Evolutionary conservation across 1,284 basidiomycete species (phyloP).

Genomic region (Schizophyllum commune): DNA sequence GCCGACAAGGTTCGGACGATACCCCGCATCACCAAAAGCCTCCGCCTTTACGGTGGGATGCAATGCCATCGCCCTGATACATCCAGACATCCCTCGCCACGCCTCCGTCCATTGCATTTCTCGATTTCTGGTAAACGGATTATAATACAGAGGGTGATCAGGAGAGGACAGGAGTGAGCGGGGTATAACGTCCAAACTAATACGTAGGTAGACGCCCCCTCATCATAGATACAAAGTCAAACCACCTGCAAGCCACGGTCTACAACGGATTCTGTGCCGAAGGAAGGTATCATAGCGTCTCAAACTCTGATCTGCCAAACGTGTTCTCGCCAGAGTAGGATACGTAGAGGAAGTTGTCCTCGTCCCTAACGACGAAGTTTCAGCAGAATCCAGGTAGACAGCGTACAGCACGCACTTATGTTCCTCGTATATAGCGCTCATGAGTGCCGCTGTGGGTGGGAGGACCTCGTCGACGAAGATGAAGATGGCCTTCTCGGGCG

Average conservation of each 20-base stretch:
- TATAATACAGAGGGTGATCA: not conserved
- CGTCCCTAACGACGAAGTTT: conserved; percentile 55
- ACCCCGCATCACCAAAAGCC: not conserved
- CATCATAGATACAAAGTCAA: not conserved
- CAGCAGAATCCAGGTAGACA: conserved; percentile 10
- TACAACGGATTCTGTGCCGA: not conserved
- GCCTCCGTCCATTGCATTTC: not conserved
- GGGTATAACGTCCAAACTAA: not conserved
- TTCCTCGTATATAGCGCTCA: conserved; percentile 99
- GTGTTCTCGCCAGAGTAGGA: conserved; percentile 98
- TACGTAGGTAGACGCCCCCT: not conserved
- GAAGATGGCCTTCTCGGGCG: conserved; percentile 99
- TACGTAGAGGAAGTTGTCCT: conserved; percentile 94
- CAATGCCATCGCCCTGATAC: too few species aligned
- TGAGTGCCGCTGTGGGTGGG: conserved; percentile 95
- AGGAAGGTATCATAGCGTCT: not conserved
- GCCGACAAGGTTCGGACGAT: too few species aligned
- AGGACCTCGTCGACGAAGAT: conserved; percentile 99
- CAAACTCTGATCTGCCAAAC: conserved; percentile 57
- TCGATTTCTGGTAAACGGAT: not conserved
- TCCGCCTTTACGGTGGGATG: not conserved
- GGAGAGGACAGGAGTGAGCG: not conserved
- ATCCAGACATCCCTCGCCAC: too few species aligned
- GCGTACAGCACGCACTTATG: conserved; percentile 76
- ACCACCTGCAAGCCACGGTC: not conserved